phyloP scores from a whole-genome alignment of 306 rosid species.

The Lathyrus sativus region DNA sequence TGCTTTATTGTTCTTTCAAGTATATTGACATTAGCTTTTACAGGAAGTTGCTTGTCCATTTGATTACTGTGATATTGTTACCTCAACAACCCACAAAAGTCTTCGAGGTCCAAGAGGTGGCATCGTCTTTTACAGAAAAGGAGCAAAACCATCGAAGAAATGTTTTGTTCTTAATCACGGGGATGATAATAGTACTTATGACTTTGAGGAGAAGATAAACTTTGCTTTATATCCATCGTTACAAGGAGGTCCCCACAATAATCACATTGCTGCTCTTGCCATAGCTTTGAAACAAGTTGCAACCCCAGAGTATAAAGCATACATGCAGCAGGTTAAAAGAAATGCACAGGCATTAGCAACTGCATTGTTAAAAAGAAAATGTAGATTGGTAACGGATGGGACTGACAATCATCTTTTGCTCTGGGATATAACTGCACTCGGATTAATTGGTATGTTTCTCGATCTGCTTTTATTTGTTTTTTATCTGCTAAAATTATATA shows the following conservation, averaged over 20 bases:
- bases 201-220: constrained; percentile 80
- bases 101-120: constrained; percentile 92
- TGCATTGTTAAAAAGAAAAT: constrained; percentile 77
- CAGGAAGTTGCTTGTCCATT: constrained; percentile 79
- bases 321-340: constrained; percentile 79
- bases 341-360: constrained; percentile 82
- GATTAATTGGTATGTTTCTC: constrained; percentile 59
- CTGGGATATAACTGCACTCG: constrained; percentile 79
- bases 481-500: neutral
- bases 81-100: constrained; percentile 93
- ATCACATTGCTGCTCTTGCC: constrained; percentile 85
- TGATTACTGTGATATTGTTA: constrained; percentile 73
- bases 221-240: constrained; percentile 74
- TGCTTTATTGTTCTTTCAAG: constrained; percentile 1
- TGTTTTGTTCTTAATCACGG: constrained; percentile 48
- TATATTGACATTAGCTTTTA: constrained; percentile 30
- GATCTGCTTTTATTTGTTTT: constrained; percentile 16
- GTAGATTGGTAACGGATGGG: constrained; percentile 84
- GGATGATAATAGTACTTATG: constrained; percentile 58
- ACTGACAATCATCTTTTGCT: constrained; percentile 88
- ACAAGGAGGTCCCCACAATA: constrained; percentile 95
- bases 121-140: constrained; percentile 74
- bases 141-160: constrained; percentile 60
- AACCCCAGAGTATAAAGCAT: constrained; percentile 69
- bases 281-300: constrained; percentile 83